These are phyloP conservation scores for Pleurotus tuber-regium DNA, from an alignment of 768 basidiomycete species.

Conservation along the genomic window DNA sequence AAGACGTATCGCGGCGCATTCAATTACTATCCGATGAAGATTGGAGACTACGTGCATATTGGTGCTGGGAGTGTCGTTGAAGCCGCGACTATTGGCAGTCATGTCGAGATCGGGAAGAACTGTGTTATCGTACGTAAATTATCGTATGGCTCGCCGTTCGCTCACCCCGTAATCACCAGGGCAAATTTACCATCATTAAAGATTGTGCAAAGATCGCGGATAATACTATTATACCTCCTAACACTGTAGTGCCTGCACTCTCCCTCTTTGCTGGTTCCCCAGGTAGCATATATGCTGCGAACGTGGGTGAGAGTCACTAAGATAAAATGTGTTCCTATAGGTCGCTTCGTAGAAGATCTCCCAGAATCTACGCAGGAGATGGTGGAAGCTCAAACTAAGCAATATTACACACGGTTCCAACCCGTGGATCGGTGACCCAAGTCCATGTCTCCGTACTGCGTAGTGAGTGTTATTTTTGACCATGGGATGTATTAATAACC, in stretches of 20 bases:
- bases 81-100: constrained; percentile 91
- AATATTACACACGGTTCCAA: constrained; percentile 82
- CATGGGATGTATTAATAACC: no score
- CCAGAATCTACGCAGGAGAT: constrained; percentile 95
- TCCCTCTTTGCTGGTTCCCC: constrained; percentile 87
- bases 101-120: constrained; percentile 93
- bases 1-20: constrained; percentile 89
- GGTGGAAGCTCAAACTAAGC: constrained; percentile 82
- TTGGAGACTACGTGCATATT: constrained; percentile 94
- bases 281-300: no score
- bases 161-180: constrained; percentile 43
- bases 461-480: neutral
- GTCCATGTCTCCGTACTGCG: neutral
- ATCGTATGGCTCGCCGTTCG: neutral
- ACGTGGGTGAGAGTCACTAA: no score
- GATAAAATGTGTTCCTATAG: no score
- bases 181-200: constrained; percentile 95
- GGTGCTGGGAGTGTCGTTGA: constrained; percentile 88
- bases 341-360: constrained; percentile 77
- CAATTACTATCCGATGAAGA: constrained; percentile 98
- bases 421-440: constrained; percentile 38
- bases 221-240: constrained; percentile 85
- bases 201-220: constrained; percentile 91
- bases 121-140: constrained; percentile 78
- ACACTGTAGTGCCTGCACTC: constrained; percentile 89